Evolutionary conservation across 2,329 filamentous ascomycete species (phyloP).

Genomic region (Orbilia oligospora): DNA sequence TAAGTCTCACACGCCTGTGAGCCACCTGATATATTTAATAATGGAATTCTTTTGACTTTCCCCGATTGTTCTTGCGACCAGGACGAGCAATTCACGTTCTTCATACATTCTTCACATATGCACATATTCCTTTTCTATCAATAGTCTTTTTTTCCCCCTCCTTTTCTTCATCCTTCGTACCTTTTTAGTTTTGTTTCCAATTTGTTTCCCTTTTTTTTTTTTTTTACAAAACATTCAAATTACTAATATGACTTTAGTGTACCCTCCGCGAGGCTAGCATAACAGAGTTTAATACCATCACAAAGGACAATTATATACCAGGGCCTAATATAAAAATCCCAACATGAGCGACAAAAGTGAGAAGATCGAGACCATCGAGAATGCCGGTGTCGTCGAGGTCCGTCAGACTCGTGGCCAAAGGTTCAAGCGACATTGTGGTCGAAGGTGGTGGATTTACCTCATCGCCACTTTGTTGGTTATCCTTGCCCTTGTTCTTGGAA

Average conservation of each 20-base stretch:
- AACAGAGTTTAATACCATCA: neutral
- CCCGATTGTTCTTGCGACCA: neutral
- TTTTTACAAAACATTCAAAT: neutral
- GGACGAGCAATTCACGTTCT: neutral
- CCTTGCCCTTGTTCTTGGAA: constrained; percentile 73
- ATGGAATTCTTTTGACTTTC: neutral
- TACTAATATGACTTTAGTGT: constrained; percentile 8
- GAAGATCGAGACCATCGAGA: constrained; percentile 58
- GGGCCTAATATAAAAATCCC: constrained; percentile 8
- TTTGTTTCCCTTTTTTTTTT: neutral
- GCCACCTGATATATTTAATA: constrained; percentile 1
- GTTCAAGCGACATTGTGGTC: constrained; percentile 70
- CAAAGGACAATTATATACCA: constrained; percentile 7
- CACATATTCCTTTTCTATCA: neutral
- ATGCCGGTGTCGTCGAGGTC: constrained; percentile 30
- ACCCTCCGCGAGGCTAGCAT: constrained; percentile 6
- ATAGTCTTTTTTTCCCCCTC: neutral
- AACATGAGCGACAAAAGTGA: constrained; percentile 55
- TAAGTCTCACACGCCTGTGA: neutral
- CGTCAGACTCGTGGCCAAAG: constrained; percentile 64
- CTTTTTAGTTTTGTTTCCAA: neutral
- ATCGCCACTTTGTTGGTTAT: constrained; percentile 71
- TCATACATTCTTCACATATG: neutral
- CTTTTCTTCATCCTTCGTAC: neutral
- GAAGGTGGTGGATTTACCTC: constrained; percentile 76